These are phyloP conservation scores for Hypoxylon sp. DNA, from an alignment of 2,329 filamentous ascomycete species.

Conservation along the genomic window DNA sequence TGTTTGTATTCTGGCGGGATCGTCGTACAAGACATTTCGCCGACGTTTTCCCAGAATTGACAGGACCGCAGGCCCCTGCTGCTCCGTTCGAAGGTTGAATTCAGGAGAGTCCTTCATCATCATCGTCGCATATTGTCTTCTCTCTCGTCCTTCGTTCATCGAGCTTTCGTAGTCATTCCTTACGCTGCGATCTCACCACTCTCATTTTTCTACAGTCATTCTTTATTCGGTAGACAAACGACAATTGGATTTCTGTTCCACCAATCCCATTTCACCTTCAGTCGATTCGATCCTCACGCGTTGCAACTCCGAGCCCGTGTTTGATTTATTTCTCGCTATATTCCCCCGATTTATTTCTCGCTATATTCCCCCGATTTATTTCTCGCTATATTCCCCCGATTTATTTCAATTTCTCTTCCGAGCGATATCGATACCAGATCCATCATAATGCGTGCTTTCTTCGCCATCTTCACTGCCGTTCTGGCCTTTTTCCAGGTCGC, in stretches of 20 bases:
- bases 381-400: constrained; percentile 24
- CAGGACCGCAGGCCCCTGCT: constrained; percentile 31
- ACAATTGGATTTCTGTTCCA: constrained; percentile 10
- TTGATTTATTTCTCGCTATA: no score
- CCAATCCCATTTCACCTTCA: background rate
- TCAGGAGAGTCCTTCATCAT: constrained; percentile 36
- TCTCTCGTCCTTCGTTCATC: constrained; percentile 16
- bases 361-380: no score
- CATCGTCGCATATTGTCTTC: constrained; percentile 20
- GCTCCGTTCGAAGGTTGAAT: constrained; percentile 31
- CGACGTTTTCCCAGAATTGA: constrained; percentile 39
- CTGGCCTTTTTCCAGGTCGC: constrained; percentile 37
- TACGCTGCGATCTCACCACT: constrained; percentile 37
- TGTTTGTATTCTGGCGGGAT: background rate
- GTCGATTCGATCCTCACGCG: constrained; percentile 30
- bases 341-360: no score
- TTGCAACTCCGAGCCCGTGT: constrained; percentile 30
- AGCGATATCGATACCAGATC: constrained; percentile 29
- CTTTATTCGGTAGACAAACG: constrained; percentile 29
- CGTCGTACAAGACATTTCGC: constrained; percentile 7
- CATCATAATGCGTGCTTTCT: constrained; percentile 40
- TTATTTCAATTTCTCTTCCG: constrained; percentile 16
- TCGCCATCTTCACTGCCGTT: constrained; percentile 37
- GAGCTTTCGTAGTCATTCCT: constrained; percentile 38
- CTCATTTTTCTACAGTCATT: constrained; percentile 27